Evolutionary conservation across 75 land plant species (phyloP), one percentile per base, ranked within the genome.

Genomic region (Isoetes taiwanensis): DNA sequence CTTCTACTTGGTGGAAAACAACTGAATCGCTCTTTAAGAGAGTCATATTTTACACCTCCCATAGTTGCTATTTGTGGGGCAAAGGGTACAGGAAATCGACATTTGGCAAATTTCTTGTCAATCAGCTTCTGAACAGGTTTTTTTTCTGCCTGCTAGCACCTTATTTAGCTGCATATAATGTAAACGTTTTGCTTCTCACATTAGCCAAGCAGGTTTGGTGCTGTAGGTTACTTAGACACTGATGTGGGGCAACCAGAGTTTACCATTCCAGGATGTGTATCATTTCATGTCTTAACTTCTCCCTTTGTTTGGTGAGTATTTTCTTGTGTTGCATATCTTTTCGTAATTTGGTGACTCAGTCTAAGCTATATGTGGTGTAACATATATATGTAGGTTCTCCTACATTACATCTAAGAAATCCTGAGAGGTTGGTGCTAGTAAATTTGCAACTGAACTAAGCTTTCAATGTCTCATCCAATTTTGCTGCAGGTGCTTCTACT

Each of bases 201-300:
- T n/a, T n/a, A n/a, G n/a, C n/a, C n/a, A 10, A 55, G 24, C 30
- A 90, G 96, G 41, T 74, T 75, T 56, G 64, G 57, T 37, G 72
- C 60, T 34, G 93, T 90, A 5, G 93, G 73, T 29, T 90, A 83
- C 67, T 59, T 90, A 66, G 97, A 90, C 38, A 78, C 93, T 12
- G 93, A 90, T 64, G 82, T 86, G 29, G 93, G 97, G 26, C 97
- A 90, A 59, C 69, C 93, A 0, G 93, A 86, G 64, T 83, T 86
- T 41, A 80, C 87, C 38, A 62, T 79, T 52, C 84, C 93, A 41
- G 97, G 97, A 21, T 78, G 70, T 43, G 58, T 86, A 1, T 86
- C 97, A 1, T 72, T 90, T 20, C 86, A 79, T 35, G 38, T 86
- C 23, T 57, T 90, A 59, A 78, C 82, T 32, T 41, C 61, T 34